Evolutionary conservation across 306 rosid species (phyloP).

Genomic region (Quercus dentata): DNA sequence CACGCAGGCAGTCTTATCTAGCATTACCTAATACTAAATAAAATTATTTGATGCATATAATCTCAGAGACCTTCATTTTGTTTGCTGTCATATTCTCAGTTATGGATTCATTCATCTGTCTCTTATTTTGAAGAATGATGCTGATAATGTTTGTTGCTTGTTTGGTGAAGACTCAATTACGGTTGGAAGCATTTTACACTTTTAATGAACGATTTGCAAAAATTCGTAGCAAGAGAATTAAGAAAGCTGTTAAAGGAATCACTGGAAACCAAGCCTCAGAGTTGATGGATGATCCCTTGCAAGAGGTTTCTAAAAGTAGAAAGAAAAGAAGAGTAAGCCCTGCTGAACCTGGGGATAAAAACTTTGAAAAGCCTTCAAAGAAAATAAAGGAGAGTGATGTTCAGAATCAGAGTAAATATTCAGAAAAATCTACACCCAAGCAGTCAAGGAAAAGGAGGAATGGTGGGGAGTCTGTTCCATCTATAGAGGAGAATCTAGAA

Average conservation of each 20-base stretch:
- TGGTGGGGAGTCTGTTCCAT: conserved; percentile 25
- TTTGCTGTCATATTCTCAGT: conserved; percentile 1
- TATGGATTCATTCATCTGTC: background rate
- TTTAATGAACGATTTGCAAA: conserved; percentile 90
- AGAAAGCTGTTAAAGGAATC: conserved; percentile 82
- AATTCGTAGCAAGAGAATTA: conserved; percentile 90
- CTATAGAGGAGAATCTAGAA: conserved; percentile 26
- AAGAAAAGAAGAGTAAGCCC: conserved; percentile 26
- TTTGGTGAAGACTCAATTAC: conserved; percentile 77
- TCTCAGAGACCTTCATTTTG: conserved; percentile 5
- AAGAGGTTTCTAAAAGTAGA: conserved; percentile 26
- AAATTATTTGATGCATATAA: conserved; percentile 11
- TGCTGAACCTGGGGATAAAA: conserved; percentile 37
- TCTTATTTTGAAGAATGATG: conserved; percentile 12
- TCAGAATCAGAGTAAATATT: conserved; percentile 7
- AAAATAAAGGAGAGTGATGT: conserved; percentile 31
- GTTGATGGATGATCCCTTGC: conserved; percentile 38
- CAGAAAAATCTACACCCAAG: conserved; percentile 35
- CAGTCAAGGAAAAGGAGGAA: conserved; percentile 52
- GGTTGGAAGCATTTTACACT: conserved; percentile 87
- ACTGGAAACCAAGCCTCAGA: conserved; percentile 54
- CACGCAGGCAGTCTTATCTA: background rate
- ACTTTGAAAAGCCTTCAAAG: conserved; percentile 30
- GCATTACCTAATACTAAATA: background rate
- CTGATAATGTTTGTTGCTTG: conserved; percentile 26